Base-by-base conservation (phyloP, 2,329 filamentous ascomycete genomes). In the Aspergillus luchuensis region DNA sequence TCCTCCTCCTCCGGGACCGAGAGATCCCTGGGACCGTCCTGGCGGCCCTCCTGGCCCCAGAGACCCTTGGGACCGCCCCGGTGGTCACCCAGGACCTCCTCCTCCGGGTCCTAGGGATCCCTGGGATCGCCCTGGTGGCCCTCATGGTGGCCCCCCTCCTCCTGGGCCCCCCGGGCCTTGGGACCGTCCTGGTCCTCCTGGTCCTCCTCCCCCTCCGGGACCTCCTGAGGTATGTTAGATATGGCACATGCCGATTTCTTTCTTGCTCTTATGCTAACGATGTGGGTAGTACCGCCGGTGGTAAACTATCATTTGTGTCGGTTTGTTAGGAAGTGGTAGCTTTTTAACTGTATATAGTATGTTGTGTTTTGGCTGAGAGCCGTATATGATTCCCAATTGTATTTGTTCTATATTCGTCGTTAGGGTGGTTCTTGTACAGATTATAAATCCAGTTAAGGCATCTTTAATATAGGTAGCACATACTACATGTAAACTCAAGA, bases 311-410 rank as follows among this genome's bases (percentile, higher is more conserved):
- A 11, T 1, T 6, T 11, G n/a, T 7, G 25, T 19, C 5, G 7
- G 13, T 6, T 33, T 19, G 47, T n/a, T 49, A 30, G 15, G 25
- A 17, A 33, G n/a, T 30, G 23, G 11, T 30, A 11, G 0, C 23
- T 25, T 25, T 3, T 25, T n/a, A 19, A 2, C 25, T 50, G 23
- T 30, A 50, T 50, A 50, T 50, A 50, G 15, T 33, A 50, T 23
- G 23, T 10, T 19, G 8, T 50, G 25, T 30, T 13, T 36, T 13
- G 33, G 11, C 15, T 11, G 15, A 50, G 25, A 10, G 23, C 19
- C 33, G 47, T 50, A 50, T n/a, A 50, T 30, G 25, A 50, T 50
- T 50, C 47, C 47, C 47, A 50, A 17, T 33, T 50, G 25, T 15
- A 30, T 21, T 50, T 17, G 13, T 50, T 30, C 13, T 50, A 30